Base-by-base conservation (phyloP, 2,329 filamentous ascomycete genomes). In the Claviceps sp. region DNA sequence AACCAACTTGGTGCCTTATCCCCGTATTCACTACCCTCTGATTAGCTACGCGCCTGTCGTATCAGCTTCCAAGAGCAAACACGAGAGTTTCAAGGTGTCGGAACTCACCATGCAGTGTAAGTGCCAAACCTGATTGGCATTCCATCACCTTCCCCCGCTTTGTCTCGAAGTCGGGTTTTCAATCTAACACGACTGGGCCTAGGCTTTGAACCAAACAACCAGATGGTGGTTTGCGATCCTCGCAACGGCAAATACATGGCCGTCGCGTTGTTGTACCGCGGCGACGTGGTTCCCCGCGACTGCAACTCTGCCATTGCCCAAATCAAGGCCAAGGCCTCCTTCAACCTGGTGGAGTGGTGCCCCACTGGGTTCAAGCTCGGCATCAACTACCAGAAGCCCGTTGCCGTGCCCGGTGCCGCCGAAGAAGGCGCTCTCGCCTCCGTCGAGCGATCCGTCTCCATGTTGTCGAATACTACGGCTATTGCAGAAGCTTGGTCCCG, bases 51-150 rank as follows among this genome's bases (percentile, higher is more conserved):
- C 83, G 11, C 82, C 82, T 36, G 82, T 87, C 60, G 75, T 86
- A 57, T 85, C 82, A 22, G 80, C 81, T 54, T 75, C 78, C 73
- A 87, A 87, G 78, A 88, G 85, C 69, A 79, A 82, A 47, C 87
- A 93, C 65, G 87, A 93, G 75, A 88, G 85, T 74, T 90, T 90
- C 81, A 89, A 88, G 76, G 84, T 89, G 52, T 78, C 81, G 56
- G 88, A 93, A 59, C 71, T 86, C 57, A 86, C 82, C 64, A 81
- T 85, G 72, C 82, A 85, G 68, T 85, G 82, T 85, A 74, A 64
- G 78, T 72, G 43, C 14, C 13, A 47, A 34, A 9, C 30, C 30
- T 34, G 4, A 11, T 11, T 34, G 30, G 9, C 9, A 11, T 34
- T 34, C 30, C 9, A 20, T 36, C 8, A 34, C 44, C 4, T 7